A percentile compares a stretch with the other conserved stretches of the same genome.
phyloP scores from a whole-genome alignment of 2,329 filamentous ascomycete species.

The Fusarium nodosum region DNA sequence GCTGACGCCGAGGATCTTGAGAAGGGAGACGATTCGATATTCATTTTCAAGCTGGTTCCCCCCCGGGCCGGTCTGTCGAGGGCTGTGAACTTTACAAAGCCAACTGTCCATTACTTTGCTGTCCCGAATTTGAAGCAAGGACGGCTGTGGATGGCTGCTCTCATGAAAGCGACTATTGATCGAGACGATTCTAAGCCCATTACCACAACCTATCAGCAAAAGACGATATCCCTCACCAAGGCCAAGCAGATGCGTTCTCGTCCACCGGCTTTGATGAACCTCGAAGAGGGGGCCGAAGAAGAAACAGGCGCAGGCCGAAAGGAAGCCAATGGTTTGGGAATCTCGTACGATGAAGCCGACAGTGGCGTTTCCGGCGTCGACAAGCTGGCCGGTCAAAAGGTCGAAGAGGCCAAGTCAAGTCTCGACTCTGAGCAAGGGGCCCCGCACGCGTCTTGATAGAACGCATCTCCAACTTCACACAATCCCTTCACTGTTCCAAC shows the following conservation, averaged over 20 bases:
- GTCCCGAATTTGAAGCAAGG: slow-evolving; percentile 91
- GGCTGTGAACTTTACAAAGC: slow-evolving; percentile 97
- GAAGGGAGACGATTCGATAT: slow-evolving; percentile 78
- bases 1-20: slow-evolving; percentile 53
- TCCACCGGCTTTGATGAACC: slow-evolving; percentile 87
- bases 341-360: slow-evolving; percentile 59
- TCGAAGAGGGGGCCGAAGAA: slow-evolving; percentile 61
- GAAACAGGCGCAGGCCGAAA: slow-evolving; percentile 45
- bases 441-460: slow-evolving; percentile 46
- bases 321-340: slow-evolving; percentile 57
- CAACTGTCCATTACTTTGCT: slow-evolving; percentile 97
- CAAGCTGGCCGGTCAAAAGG: slow-evolving; percentile 54
- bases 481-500: slow-evolving; percentile 15
- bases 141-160: slow-evolving; percentile 95
- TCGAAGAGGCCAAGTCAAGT: slow-evolving; percentile 52
- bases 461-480: neutral
- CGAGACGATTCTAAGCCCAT: slow-evolving; percentile 84
- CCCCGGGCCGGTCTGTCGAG: slow-evolving; percentile 88
- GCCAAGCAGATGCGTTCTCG: slow-evolving; percentile 89
- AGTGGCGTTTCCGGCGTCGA: slow-evolving; percentile 61
- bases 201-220: slow-evolving; percentile 94
- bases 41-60: slow-evolving; percentile 98
- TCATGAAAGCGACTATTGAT: slow-evolving; percentile 99
- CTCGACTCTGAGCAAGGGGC: slow-evolving; percentile 49
- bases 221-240: slow-evolving; percentile 93